Evolutionary conservation across 345 rosid genomes (phyloP).

Genomic region (Aethionema arabicum): DNA sequence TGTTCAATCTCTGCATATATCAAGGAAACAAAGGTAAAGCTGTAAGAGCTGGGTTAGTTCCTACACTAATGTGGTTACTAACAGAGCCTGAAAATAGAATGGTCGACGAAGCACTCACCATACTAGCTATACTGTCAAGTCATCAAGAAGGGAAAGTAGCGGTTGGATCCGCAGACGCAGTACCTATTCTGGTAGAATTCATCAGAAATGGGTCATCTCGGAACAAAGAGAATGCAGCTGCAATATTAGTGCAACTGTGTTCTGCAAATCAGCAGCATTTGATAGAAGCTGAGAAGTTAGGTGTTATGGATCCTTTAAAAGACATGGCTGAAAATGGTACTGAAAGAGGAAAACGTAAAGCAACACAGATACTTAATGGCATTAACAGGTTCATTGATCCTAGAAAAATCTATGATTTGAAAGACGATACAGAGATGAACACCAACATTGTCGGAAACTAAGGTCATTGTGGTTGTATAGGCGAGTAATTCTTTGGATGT

Average conservation of each 20-base stretch:
- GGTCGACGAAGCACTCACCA: conserved; percentile 78
- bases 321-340: conserved; percentile 87
- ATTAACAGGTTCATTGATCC: conserved; percentile 61
- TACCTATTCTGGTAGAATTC: conserved; percentile 61
- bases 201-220: conserved; percentile 64
- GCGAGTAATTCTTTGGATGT: too few species aligned
- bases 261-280: conserved; percentile 61
- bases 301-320: conserved; percentile 56
- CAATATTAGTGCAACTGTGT: conserved; percentile 76
- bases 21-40: conserved; percentile 97
- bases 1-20: conserved; percentile 83
- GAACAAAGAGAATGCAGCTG: conserved; percentile 74
- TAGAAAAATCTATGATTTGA: conserved; percentile 47
- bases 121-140: conserved; percentile 64
- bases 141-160: conserved; percentile 61
- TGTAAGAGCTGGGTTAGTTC: conserved; percentile 74
- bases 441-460: too few species aligned
- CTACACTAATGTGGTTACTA: conserved; percentile 55
- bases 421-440: too few species aligned
- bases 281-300: conserved; percentile 71
- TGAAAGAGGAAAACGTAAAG: conserved; percentile 88
- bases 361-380: conserved; percentile 74
- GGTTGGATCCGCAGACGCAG: conserved; percentile 63
- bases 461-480: too few species aligned
- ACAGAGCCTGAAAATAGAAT: conserved; percentile 66